A percentile compares a stretch with the other conserved stretches of the same genome.
These are phyloP conservation scores for Antitrichia curtipendula DNA, from an alignment of 225 moss, liverwort and hornwort species.

Conservation along the genomic window DNA sequence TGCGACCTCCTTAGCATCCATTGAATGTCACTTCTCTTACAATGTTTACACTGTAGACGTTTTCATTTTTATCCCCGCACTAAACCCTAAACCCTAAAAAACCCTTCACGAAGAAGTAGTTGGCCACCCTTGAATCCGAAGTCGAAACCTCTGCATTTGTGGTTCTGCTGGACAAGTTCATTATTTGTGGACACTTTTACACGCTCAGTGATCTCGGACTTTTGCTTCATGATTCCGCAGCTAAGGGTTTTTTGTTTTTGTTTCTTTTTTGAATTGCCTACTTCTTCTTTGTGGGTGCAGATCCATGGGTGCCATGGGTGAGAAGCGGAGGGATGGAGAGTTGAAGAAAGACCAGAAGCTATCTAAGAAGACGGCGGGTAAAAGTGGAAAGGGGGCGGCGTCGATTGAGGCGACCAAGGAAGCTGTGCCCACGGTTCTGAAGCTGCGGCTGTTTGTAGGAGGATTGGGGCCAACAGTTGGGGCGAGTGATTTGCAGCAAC, in stretches of 20 bases:
- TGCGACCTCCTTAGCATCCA: too few relatives aligned
- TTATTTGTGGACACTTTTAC: background rate
- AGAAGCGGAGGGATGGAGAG: background rate
- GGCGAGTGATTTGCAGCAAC: conserved; percentile 50
- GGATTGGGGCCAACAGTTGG: conserved; percentile 56
- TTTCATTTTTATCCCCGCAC: too few relatives aligned
- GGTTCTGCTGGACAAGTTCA: background rate
- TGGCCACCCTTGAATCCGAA: too few relatives aligned
- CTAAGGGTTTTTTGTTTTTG: too few relatives aligned
- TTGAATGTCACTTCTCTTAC: too few relatives aligned
- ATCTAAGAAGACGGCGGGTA: background rate
- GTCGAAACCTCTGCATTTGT: too few relatives aligned
- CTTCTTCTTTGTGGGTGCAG: background rate
- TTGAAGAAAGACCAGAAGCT: background rate
- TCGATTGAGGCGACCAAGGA: background rate
- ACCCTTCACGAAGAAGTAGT: too few relatives aligned
- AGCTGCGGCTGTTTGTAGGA: conserved; percentile 69
- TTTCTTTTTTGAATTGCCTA: background rate
- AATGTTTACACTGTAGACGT: too few relatives aligned
- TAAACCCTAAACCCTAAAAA: too few relatives aligned
- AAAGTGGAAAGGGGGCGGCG: background rate
- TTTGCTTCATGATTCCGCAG: background rate
- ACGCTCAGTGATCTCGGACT: background rate
- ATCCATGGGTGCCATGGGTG: background rate
- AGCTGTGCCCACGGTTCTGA: background rate